Percentiles rank a stretch among this genome's conserved stretches.
Conservation (phyloP, 2,329 filamentous ascomycete genomes). For the Neofusicoccum umdonicola region DNA sequence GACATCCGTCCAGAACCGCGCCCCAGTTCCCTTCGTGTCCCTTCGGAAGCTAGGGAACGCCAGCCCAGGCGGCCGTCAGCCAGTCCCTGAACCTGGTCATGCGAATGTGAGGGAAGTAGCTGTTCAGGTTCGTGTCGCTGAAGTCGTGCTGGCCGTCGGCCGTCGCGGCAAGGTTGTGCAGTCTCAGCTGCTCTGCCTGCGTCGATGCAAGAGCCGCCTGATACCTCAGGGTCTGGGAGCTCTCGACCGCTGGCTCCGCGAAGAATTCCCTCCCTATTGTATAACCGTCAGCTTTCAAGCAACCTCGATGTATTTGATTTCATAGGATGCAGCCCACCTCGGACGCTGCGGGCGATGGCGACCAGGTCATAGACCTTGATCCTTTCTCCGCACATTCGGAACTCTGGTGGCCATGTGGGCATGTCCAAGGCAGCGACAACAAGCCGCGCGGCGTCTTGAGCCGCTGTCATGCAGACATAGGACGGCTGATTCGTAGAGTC, state of each 20-base stretch:
- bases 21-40: too few species aligned
- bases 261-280: constrained; percentile 29
- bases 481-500: constrained; percentile 48
- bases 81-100: constrained; percentile 38
- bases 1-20: not conserved
- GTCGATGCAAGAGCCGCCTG: constrained; percentile 45
- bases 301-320: not conserved
- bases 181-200: constrained; percentile 37
- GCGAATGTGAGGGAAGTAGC: constrained; percentile 36
- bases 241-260: constrained; percentile 26
- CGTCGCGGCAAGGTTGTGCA: constrained; percentile 65
- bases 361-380: constrained; percentile 62
- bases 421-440: constrained; percentile 68
- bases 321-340: not conserved
- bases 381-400: constrained; percentile 67
- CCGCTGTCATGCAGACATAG: constrained; percentile 64
- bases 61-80: constrained; percentile 36
- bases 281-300: constrained; percentile 12
- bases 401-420: constrained; percentile 64
- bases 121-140: constrained; percentile 54
- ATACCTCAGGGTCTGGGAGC: constrained; percentile 50
- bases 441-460: constrained; percentile 68
- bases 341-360: constrained; percentile 43
- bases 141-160: constrained; percentile 68
- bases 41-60: constrained; percentile 22